A percentile compares a stretch with the other conserved stretches of the same genome.
These are phyloP conservation scores for Spongospora subterranea DNA, from an alignment of 208 protist genomes.

Conservation along the genomic window DNA sequence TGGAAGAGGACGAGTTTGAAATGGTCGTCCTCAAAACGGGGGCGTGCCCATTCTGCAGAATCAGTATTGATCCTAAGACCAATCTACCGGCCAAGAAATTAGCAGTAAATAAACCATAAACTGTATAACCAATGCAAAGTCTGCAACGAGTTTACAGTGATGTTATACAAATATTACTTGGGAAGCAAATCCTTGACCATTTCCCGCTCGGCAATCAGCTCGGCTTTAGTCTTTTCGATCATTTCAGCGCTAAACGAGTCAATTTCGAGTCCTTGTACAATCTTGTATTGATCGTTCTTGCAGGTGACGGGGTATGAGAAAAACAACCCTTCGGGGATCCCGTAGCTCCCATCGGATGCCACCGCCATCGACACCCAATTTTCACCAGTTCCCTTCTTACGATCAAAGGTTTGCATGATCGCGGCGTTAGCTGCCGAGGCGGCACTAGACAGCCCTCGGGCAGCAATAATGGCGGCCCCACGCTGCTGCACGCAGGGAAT, in stretches of 20 bases:
- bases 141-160: no score
- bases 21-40: background rate
- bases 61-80: constrained; percentile 9
- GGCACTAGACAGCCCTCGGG: constrained; percentile 83
- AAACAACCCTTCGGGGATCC: constrained; percentile 84
- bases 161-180: no score
- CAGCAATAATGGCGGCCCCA: constrained; percentile 87
- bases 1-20: constrained; percentile 36
- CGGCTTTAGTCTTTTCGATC: constrained; percentile 67
- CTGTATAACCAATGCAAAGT: background rate
- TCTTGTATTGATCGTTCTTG: constrained; percentile 81
- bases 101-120: background rate
- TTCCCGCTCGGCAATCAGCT: constrained; percentile 68
- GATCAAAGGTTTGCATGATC: constrained; percentile 78
- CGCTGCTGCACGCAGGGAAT: constrained; percentile 85
- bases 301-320: constrained; percentile 91
- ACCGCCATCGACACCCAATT: constrained; percentile 89
- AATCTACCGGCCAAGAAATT: background rate
- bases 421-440: constrained; percentile 88
- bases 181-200: constrained; percentile 60
- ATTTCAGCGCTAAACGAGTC: constrained; percentile 67
- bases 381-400: constrained; percentile 69
- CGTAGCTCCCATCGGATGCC: constrained; percentile 86
- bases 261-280: constrained; percentile 78
- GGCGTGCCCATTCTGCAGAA: constrained; percentile 19